These are phyloP conservation scores for Dalechampia spathulata DNA, from an alignment of 441 rosid genomes.

Conservation along the genomic window DNA sequence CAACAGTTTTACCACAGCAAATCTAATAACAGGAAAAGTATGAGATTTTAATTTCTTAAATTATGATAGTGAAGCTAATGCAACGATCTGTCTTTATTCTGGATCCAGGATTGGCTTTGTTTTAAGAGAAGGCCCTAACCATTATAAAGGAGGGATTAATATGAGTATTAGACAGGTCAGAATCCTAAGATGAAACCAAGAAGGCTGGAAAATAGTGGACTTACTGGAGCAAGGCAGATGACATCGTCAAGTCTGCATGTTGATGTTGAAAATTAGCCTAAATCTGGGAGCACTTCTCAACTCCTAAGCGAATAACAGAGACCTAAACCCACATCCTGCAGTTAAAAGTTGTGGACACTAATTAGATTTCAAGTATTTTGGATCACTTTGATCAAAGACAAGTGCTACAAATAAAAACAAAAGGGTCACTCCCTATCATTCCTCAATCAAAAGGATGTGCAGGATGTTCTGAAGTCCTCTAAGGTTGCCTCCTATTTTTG, in stretches of 20 bases:
- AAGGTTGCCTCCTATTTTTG: neutral
- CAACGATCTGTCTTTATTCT: constrained; percentile 15
- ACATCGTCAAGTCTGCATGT: constrained; percentile 44
- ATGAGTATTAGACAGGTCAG: constrained; percentile 25
- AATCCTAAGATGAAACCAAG: constrained; percentile 38
- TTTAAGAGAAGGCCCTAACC: constrained; percentile 19
- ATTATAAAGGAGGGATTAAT: constrained; percentile 24
- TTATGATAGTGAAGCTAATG: constrained; percentile 21
- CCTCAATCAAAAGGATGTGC: constrained; percentile 3
- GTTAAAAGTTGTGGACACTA: constrained; percentile 32
- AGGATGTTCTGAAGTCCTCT: constrained; percentile 10
- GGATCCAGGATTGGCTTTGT: constrained; percentile 19
- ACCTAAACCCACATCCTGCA: constrained; percentile 53
- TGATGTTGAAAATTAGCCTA: constrained; percentile 41
- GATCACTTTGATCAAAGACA: constrained; percentile 25
- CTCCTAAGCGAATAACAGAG: constrained; percentile 42
- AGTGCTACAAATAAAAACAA: constrained; percentile 17
- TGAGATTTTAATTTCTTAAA: neutral
- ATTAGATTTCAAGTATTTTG: constrained; percentile 21
- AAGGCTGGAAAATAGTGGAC: constrained; percentile 34
- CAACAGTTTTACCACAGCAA: constrained; percentile 5
- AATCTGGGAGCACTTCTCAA: constrained; percentile 40
- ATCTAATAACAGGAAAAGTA: neutral
- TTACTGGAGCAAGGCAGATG: constrained; percentile 45
- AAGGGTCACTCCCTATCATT: neutral